phyloP scores from a whole-genome alignment of 2,329 filamentous ascomycete genomes.

The Hyphodiscus sp. region DNA sequence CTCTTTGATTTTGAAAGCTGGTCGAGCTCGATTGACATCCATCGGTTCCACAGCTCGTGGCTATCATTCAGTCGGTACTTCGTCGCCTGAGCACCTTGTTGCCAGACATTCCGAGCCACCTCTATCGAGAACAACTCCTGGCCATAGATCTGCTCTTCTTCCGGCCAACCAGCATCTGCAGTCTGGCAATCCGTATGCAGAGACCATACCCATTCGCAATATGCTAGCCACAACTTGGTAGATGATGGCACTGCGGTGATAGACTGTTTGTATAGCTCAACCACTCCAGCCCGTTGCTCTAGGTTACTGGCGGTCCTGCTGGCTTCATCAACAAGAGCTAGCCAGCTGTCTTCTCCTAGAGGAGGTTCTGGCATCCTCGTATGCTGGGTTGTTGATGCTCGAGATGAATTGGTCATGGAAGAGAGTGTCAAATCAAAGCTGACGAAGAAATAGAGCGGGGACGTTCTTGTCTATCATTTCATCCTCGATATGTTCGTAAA shows the following conservation, averaged over 20 bases:
- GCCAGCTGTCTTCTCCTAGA: slow-evolving; percentile 71
- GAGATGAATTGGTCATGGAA: background rate
- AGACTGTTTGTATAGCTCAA: slow-evolving; percentile 68
- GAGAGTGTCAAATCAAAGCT: background rate
- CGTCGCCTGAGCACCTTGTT: slow-evolving; percentile 64
- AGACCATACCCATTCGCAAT: slow-evolving; percentile 71
- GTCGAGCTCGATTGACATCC: slow-evolving; percentile 65
- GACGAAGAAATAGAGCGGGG: background rate
- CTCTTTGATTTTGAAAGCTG: slow-evolving; percentile 47
- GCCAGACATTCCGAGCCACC: slow-evolving; percentile 61
- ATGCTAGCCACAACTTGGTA: slow-evolving; percentile 67
- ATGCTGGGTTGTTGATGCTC: background rate
- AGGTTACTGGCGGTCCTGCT: slow-evolving; percentile 52
- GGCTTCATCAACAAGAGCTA: slow-evolving; percentile 70
- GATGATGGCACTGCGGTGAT: slow-evolving; percentile 67
- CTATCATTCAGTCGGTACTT: slow-evolving; percentile 72
- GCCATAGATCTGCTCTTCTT: slow-evolving; percentile 63
- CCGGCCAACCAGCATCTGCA: slow-evolving; percentile 48
- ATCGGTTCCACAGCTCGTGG: slow-evolving; percentile 72
- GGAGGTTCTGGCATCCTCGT: slow-evolving; percentile 37
- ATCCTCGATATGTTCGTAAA: background rate
- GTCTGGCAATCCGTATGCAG: slow-evolving; percentile 61
- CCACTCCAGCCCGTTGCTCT: slow-evolving; percentile 60
- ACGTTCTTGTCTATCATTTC: background rate
- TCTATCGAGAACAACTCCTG: slow-evolving; percentile 67